Conservation (phyloP, 129 eudicot species). For the Erigeron canadensis region DNA sequence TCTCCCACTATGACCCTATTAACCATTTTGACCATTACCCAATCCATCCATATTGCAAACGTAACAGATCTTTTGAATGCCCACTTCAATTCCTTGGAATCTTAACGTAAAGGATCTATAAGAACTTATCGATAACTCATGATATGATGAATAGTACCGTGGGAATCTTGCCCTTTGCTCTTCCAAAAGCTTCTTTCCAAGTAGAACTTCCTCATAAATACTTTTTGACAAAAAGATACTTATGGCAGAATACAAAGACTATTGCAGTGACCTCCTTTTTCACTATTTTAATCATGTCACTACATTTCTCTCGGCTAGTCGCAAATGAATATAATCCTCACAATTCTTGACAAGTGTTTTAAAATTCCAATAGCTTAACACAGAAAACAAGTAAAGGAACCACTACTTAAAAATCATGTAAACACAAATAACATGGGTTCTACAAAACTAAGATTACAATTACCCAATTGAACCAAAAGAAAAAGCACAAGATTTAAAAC, state of each 20-base stretch:
- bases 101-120: background rate
- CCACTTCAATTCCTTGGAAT: background rate
- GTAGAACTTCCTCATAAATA: slow-evolving; percentile 28
- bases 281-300: no score
- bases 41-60: background rate
- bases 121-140: slow-evolving; percentile 71
- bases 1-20: background rate
- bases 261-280: slow-evolving; percentile 59
- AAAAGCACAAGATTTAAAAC: no score
- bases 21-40: background rate
- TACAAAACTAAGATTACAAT: no score
- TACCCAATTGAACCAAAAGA: no score
- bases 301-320: no score
- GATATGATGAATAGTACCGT: slow-evolving; percentile 82
- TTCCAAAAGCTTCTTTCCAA: slow-evolving; percentile 99
- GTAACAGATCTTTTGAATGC: background rate
- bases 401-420: no score
- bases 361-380: no score
- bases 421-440: no score
- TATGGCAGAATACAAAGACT: background rate
- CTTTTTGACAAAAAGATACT: background rate
- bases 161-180: slow-evolving; percentile 88
- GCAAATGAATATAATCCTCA: no score
- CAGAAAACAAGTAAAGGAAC: no score
- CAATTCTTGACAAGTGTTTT: no score